Base-by-base conservation (phyloP, 371 early-diverging fungal genomes). In the Zychaea mexicana region DNA sequence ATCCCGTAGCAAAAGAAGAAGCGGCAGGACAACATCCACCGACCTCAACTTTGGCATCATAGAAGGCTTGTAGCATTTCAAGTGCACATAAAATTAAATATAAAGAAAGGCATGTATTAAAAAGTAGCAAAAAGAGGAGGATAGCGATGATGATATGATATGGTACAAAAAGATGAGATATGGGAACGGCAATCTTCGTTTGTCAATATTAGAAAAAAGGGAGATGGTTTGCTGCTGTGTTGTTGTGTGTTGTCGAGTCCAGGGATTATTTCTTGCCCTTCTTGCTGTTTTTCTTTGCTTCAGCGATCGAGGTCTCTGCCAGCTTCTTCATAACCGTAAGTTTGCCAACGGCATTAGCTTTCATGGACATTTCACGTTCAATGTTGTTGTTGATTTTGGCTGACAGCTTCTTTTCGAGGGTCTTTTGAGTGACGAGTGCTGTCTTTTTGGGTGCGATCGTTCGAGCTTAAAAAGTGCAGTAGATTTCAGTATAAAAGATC, bases 261-360 rank as follows among this genome's bases (percentile, higher is more conserved):
- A 24, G 27, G 15, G 3, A 21, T 49, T 66, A 61, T 52, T 64
- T 71, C 53, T 58, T 58, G 42, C 42, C 38, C 22, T 38, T 38
- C 55, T 70, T 72, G 53, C 76, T 74, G 21, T 68, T 68, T 36
- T 73, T 72, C 27, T 62, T 55, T 1, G 66, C 61, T 9, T 71
- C 73, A 27, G 76, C 72, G 15, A 75, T 74, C 26, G 73, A 66
- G 32, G 75, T 79, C 22, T 83, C 85, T 15, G 88, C 88, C 19
- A 84, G 53, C 19, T 78, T 73, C 73, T 88, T 88, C 87, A 89
- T 87, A 57, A 89, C 86, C 17, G 87, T 89, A 22, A 89, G 61
- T 68, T 89, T 89, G 71, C 89, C 88, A 31, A 85, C 81, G n/a
- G 89, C 87, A 55, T 85, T 86, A 10, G 89, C 89, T 52, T 85